Evolutionary conservation across 192 early-diverging fungal species (phyloP), one percentile per base, ranked within the genome.

Genomic region (Chytriomyces confervae): DNA sequence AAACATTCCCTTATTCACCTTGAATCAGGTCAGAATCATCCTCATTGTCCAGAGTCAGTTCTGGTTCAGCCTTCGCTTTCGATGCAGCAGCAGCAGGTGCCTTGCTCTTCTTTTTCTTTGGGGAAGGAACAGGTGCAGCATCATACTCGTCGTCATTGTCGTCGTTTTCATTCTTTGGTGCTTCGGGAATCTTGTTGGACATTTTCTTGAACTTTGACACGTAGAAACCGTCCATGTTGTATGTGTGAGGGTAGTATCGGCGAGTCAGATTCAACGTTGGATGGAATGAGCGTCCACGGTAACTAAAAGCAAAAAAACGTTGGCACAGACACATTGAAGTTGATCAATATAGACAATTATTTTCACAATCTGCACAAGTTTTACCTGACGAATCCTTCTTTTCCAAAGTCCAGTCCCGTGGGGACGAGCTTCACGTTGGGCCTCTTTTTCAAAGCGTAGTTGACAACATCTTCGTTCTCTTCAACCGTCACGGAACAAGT

Each of bases 201-300:
- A 92, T 82, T 84, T 99, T 98, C 81, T 97, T 93, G 82, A 99
- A 91, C 77, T 99, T 99, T 61, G 97, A 94, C 11, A 99, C 96
- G 85, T 89, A 99, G 91, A 99, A 99, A 49, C 97, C 97, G 81
- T 99, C 97, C 97, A 99, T 98, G 82, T 99, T 99, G 82, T 98
- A 94, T 36, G 95, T 91, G 78, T 99, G 97, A 48, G 97, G 96
- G 83, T 97, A 99, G 85, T 93, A 97, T 50, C 97, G 88, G 64
- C 94, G 86, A 2, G 96, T 95, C 72, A 96, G 81, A 18, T 85
- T 84, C 68, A 99, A 68, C 29, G 93, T 92, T 13, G 89, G 90
- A 78, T 96, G 94, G 90, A 97, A 99, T 7, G 75, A 76, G 67
- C 94, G 93, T 50, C 96, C 97, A 47, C 95, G 90, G 86, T 92